Base-by-base conservation (phyloP, 2,329 filamentous ascomycete species). In the Pseudocercospora vitis region DNA sequence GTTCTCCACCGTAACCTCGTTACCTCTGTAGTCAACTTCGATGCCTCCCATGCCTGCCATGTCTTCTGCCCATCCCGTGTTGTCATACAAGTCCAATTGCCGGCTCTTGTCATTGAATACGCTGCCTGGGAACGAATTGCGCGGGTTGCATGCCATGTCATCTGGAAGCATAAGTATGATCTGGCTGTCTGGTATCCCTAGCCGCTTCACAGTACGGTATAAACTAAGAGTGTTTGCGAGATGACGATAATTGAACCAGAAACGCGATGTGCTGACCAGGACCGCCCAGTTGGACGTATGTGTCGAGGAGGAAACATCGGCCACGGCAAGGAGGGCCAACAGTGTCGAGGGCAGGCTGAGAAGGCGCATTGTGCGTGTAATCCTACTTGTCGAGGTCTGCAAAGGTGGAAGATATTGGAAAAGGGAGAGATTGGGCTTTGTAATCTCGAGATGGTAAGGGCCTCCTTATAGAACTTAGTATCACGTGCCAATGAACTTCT, bases 101-200 rank as follows among this genome's bases (percentile, higher is more conserved):
- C 94, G 88, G 72, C 96, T 91, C 31, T 94, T 91, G 70, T 99
- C 97, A 75, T 94, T 96, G 81, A 97, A 99, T 24, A 99, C 94
- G 49, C 91, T 96, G 48, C 94, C 94, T 0, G 94, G 91, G 72
- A 99, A 99, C 46, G 91, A 91, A 71, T 99, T 99, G 67, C 94
- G 90, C 26, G 94, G 94, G 74, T 99, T 99, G 80, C 94, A 99
- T 32, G 94, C 94, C 90, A 99, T 97, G 76, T 99, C 94, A 72
- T 99, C 94, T 18, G 94, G 94, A n/a, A 99, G 84, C 91, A 99
- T 97, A 63, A 99, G 87, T 71, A 99, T 97, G 74, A 99, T 99
- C 72, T 99, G 94, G 48, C 90, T 96, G 74, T 99, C 94, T 29
- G 94, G 94, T 56, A 99, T 99, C 44, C 94, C 94, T 31, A 99